Base-by-base conservation (phyloP, 116 monocot species). In the Iris pallida region DNA sequence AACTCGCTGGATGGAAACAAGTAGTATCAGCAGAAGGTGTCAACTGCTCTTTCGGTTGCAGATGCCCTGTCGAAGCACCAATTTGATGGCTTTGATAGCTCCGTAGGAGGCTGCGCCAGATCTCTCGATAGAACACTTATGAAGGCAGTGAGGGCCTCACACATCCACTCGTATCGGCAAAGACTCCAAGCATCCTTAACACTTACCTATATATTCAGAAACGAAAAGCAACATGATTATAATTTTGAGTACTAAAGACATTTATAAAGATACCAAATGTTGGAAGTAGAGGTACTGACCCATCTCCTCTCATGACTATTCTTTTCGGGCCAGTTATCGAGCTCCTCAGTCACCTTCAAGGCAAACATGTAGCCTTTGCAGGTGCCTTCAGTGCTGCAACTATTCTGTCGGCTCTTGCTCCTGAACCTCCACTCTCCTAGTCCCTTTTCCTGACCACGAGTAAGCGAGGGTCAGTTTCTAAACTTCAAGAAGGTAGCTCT, bases 361-460 rank as follows among this genome's bases (percentile, higher is more conserved):
- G 86, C 83, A 68, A 81, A 90, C 75, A 90, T 83, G 64, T 59
- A 65, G 2, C 90, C 90, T 72, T 68, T 81, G 42, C 90, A 90
- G 40, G 76, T 17, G 49, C 83, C 83, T 72, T 81, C 47, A 2
- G 16, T 14, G 56, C 71, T 66, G 65, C 79, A 71, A 68, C 68
- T 76, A n/a, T 80, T 73, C 56, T 86, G 71, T 3, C 71, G 81
- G 47, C 86, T 90, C 79, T 90, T 90, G 76, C 90, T 86, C 79
- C 71, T 80, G 53, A 86, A 86, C 45, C 63, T 67, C 86, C 86
- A 90, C 5, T 52, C 47, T 20, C 90, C 90, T 30, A 90, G 8
- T 53, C 15, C 13, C 18, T 18, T 66, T 63, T 74, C 68, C 84
- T 87, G 70, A 16, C 10, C 16, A 45, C 4, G 5, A 62, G 14